Base-by-base conservation (phyloP, 2,329 filamentous ascomycete species). In the Talaromyces amestolkiae region DNA sequence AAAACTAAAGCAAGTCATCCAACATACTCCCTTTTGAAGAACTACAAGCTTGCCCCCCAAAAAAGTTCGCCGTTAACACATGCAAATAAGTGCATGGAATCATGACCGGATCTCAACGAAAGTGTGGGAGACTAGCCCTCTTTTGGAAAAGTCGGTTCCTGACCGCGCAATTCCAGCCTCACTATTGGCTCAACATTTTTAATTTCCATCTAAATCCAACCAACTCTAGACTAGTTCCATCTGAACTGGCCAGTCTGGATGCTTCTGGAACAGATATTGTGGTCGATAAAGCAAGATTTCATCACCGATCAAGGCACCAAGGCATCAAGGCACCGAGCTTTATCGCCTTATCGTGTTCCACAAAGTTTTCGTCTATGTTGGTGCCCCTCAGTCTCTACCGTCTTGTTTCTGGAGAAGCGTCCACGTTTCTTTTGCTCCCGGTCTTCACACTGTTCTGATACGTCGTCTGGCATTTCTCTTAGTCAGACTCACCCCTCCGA, bases 251-350 rank as follows among this genome's bases (percentile, higher is more conserved):
- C 51, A 54, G 51, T 54, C 31, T 54, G 51, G 51, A 22, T 37
- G 58, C 41, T 47, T 60, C 41, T 47, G n/a, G 27, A 60, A 47
- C 39, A 11, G 39, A 13, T 10, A 37, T 37, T n/a, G 17, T 39
- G 39, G 39, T 17, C 24, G 27, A 3, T 54, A 35, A 35, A 22
- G 10, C 53, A 56, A 56, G 53, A 56, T 56, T 56, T 22, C 27
- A 33, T 31, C 24, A n/a, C 22, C 4, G 45, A 9, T 53, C 47
- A 17, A 54, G 17, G 51, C 31, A 19, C 13, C 47, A 39, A 62
- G 59, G 59, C 59, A 62, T 47, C 59, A 53, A 61, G 45, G 43
- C 59, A 61, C 58, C 31, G 10, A 51, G 49, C 49, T 45, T 45
- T 59, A 45, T 59, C 37, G 56, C 56, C 13, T 58, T 59, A 59